Percentiles rank a stretch among this genome's conserved stretches.
phyloP scores from a whole-genome alignment of 352 stramenopile genomes.

The Globisporangium orthogonon region DNA sequence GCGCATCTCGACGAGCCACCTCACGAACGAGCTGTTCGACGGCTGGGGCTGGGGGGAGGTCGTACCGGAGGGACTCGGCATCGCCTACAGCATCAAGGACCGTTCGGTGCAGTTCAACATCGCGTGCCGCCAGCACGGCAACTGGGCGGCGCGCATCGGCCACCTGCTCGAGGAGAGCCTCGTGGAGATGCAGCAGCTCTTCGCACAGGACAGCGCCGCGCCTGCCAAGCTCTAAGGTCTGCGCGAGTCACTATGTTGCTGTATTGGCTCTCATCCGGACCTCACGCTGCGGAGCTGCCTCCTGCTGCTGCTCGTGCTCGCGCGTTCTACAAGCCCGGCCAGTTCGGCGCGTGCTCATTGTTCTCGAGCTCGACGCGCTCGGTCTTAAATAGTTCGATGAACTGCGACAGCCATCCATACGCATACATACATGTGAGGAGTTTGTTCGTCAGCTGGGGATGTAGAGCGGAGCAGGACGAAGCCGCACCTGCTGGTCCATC shows the following conservation, averaged over 20 bases:
- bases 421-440: not conserved
- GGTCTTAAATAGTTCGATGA: constrained; percentile 83
- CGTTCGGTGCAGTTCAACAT: constrained; percentile 82
- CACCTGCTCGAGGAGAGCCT: constrained; percentile 74
- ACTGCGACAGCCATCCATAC: constrained; percentile 22
- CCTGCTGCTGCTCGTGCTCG: not conserved
- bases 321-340: constrained; percentile 28
- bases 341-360: constrained; percentile 52
- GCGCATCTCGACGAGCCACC: constrained; percentile 75
- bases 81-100: constrained; percentile 80
- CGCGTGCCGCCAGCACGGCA: constrained; percentile 47
- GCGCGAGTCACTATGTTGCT: not conserved
- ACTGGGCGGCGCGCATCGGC: constrained; percentile 52
- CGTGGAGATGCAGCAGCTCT: constrained; percentile 73
- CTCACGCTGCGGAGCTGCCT: not conserved
- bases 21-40: constrained; percentile 80
- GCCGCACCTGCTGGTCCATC: constrained; percentile 78
- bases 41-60: constrained; percentile 83
- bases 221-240: constrained; percentile 33
- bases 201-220: constrained; percentile 17
- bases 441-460: too few species aligned
- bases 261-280: not conserved
- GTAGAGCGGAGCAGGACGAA: too few species aligned
- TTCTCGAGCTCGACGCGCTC: constrained; percentile 56
- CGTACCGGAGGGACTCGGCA: constrained; percentile 69